Percentiles rank a stretch among this genome's conserved stretches.
phyloP scores from a whole-genome alignment of 2,329 filamentous ascomycete genomes.

The Aureobasidium pullulans region DNA sequence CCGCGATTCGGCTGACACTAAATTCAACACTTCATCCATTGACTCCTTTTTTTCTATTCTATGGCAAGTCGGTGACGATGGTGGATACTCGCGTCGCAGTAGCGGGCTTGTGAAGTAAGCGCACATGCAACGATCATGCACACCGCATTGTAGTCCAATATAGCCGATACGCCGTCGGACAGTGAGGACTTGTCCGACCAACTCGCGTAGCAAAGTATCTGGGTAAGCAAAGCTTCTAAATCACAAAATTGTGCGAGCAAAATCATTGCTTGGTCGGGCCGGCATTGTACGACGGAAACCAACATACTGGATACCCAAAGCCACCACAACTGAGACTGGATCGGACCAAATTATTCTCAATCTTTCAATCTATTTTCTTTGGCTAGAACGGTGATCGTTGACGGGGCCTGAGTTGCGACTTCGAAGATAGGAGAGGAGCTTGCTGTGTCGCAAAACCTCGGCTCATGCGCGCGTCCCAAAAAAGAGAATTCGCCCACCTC shows the following conservation, averaged over 20 bases:
- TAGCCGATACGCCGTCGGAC: constrained; percentile 1
- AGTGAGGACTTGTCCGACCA: not conserved
- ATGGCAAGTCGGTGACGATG: constrained; percentile 1
- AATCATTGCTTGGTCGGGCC: not conserved
- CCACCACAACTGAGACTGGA: not conserved
- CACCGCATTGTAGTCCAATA: not conserved
- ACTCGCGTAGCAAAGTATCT: not conserved
- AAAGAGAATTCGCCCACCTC: not conserved
- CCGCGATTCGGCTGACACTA: not conserved
- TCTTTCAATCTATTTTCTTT: not conserved
- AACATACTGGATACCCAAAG: not conserved
- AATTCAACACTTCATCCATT: not conserved
- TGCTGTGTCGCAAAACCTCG: not conserved
- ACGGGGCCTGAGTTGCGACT: not conserved
- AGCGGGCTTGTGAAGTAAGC: not conserved
- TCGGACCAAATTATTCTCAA: not conserved
- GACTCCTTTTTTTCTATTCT: not conserved
- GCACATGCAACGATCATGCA: constrained; percentile 7
- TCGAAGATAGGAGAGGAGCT: not conserved
- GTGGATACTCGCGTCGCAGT: constrained; percentile 3
- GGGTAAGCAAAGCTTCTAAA: not conserved
- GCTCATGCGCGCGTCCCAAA: constrained; percentile 4
- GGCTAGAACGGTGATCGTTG: not conserved
- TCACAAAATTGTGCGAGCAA: not conserved
- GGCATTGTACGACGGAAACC: not conserved